These are phyloP conservation scores for Nemania bipapillata DNA, from an alignment of 2,329 filamentous ascomycete species.

Conservation along the genomic window DNA sequence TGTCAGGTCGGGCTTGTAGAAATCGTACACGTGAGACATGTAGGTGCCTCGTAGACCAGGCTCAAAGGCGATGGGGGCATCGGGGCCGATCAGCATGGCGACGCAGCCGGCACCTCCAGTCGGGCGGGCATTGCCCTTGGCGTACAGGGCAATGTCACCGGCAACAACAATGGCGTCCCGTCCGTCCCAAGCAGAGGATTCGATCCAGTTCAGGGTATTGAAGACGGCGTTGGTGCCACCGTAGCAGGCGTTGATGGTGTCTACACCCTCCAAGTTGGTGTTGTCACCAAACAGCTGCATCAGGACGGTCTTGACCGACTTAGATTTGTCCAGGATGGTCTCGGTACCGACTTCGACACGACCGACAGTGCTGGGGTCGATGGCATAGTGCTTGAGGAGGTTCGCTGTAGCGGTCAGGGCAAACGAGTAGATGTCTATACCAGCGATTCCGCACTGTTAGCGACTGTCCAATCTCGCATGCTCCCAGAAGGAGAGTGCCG, in stretches of 20 bases:
- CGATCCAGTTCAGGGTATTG: conserved; percentile 86
- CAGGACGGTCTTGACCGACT: conserved; percentile 87
- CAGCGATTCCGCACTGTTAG: conserved; percentile 13
- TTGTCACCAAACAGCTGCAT: conserved; percentile 89
- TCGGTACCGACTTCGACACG: conserved; percentile 87
- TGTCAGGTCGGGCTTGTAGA: conserved; percentile 89
- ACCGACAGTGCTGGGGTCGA: conserved; percentile 80
- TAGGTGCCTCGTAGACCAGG: conserved; percentile 82
- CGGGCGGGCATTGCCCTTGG: conserved; percentile 82
- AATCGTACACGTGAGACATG: conserved; percentile 87
- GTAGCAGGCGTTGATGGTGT: conserved; percentile 87
- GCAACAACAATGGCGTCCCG: conserved; percentile 82
- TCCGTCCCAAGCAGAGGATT: conserved; percentile 88
- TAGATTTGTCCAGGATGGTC: conserved; percentile 88
- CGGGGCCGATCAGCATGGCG: conserved; percentile 80
- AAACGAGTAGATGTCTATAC: conserved; percentile 85
- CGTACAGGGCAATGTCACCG: conserved; percentile 86
- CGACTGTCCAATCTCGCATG: background rate
- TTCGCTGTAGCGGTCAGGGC: conserved; percentile 80
- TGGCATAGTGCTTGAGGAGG: conserved; percentile 83
- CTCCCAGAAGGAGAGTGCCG: conserved; percentile 32
- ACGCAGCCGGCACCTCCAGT: conserved; percentile 83
- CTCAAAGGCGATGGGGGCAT: conserved; percentile 80
- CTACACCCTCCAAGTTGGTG: conserved; percentile 84
- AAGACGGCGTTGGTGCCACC: conserved; percentile 86